A percentile compares a stretch with the other conserved stretches of the same genome.
These are phyloP conservation scores for Eutrema heterophyllum DNA, from an alignment of 345 rosid species.

Conservation along the genomic window DNA sequence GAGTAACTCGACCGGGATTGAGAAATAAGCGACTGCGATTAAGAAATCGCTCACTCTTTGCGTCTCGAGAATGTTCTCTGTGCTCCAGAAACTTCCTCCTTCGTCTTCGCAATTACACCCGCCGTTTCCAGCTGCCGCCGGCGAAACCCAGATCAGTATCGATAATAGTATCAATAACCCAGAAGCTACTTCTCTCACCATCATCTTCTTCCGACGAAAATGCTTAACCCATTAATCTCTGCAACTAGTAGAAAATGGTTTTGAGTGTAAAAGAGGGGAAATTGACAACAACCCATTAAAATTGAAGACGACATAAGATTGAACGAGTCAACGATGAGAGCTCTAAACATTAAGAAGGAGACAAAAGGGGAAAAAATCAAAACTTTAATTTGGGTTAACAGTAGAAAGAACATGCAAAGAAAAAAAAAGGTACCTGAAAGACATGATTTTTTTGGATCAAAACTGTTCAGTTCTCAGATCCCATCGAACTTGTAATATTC, in stretches of 20 bases:
- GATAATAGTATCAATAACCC: conserved; percentile 43
- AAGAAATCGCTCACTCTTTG: conserved; percentile 89
- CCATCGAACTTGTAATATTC: conserved; percentile 18
- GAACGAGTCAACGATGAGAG: not conserved
- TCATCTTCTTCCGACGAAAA: not conserved
- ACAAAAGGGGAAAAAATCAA: not conserved
- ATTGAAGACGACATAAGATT: not conserved
- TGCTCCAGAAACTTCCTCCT: conserved; percentile 71
- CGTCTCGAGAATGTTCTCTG: conserved; percentile 71
- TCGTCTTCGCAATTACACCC: conserved; percentile 94
- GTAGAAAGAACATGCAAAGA: not conserved
- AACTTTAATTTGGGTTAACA: not conserved
- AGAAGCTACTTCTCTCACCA: conserved; percentile 12
- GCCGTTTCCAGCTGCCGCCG: conserved; percentile 44
- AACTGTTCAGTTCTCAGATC: conserved; percentile 40
- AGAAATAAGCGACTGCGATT: conserved; percentile 93
- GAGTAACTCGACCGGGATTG: conserved; percentile 88
- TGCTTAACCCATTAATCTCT: not conserved
- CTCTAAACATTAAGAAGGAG: not conserved
- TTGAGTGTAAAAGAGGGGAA: not conserved
- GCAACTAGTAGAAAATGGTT: not conserved
- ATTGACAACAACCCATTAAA: not conserved
- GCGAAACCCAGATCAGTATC: conserved; percentile 34
- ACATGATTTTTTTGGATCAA: conserved; percentile 29
- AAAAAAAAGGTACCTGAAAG: conserved; percentile 36